Evolutionary conservation across 768 basidiomycete species (phyloP), one percentile per base, ranked within the genome.

Genomic region (Nidularia pulvinata): DNA sequence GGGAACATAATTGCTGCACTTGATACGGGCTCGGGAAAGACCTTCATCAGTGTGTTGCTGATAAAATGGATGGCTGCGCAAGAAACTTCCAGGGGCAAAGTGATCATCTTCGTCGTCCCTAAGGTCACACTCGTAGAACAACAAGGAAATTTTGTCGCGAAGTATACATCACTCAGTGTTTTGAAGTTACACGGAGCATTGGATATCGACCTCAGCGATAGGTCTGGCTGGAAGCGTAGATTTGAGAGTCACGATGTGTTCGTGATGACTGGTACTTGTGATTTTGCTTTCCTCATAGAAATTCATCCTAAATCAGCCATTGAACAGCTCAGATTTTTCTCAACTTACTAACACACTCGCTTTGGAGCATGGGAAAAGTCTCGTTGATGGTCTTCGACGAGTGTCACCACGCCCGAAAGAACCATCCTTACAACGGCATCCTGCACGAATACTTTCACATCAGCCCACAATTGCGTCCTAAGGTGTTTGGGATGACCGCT

Each of bases 401-500:
- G 67, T 89, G 88, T 35, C 92, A 95, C 59, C 91, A 94, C 61
- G 79, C 88, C 1, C 76, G 80, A 1, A 86, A 86, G 56, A 84
- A 85, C 43, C 88, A 93, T 61, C 83, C 91, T 0, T 92, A 90
- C 69, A 91, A 89, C 57, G 75, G 77, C 39, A 86, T 93, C 55
- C 85, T 93, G 83, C 81, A 80, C 14, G 81, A 86, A 61, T 90
- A 90, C 63, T 71, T 71, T 45, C 67, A 76, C 43, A 57, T 86
- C 73, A 59, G 76, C 25, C 52, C 75, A 70, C 39, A 61, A 42
- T 30, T 48, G 1, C 61, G 71, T 16, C 90, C 91, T 7, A 93
- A 90, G 64, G 77, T 96, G n/a, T 91, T 95, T 55, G 94, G 94
- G 3, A 89, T 96, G 86, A 95, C 94, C 0, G 94, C 94, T 0